Evolutionary conservation across 495 filamentous ascomycete genomes (phyloP), one percentile per base, ranked within the genome.

Genomic region (Thermothielavioides terrestris): DNA sequence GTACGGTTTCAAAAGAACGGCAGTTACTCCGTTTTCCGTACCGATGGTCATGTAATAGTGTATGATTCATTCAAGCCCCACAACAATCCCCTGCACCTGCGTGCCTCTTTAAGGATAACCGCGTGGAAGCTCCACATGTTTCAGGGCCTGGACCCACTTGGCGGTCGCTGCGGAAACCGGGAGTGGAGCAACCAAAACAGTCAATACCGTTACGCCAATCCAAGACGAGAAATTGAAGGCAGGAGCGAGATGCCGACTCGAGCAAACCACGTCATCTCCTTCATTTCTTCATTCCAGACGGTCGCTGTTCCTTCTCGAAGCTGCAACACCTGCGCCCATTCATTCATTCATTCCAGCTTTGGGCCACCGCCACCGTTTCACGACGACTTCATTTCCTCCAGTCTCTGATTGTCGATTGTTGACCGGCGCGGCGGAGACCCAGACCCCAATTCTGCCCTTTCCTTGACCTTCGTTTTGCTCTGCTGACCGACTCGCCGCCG

Each of bases 391-490:
- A 25, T 50, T 42, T 34, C 5, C 32, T 45, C 32, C 32, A 43
- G 49, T 39, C 44, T 45, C 49, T 41, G 45, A 44, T 39, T 51
- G 40, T 44, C 15, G 45, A 44, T 39, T 51, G 40, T 44, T 18
- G 40, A 51, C 40, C 49, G 34, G 42, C 40, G 37, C 48, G 41
- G 48, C 48, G 42, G 42, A 51, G 25, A 20, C n/a, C n/a, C n/a
- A n/a, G n/a, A n/a, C n/a, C n/a, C n/a, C n/a, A 1, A 42, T 2
- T 25, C 23, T 30, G 39, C 14, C n/a, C 34, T 46, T 37, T 22
- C 22, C 9, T 45, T 21, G 17, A 9, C 34, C 11, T 12, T 28
- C 12, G 5, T 1, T 17, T 32, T 25, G 1, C 12, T 3, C 12
- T 32, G 42, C 23, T 42, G 34, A 39, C 28, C 28, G 20, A 17